These are phyloP conservation scores for Tetrahymena malaccensis DNA, from an alignment of 73 alveolate genomes.

Conservation along the genomic window DNA sequence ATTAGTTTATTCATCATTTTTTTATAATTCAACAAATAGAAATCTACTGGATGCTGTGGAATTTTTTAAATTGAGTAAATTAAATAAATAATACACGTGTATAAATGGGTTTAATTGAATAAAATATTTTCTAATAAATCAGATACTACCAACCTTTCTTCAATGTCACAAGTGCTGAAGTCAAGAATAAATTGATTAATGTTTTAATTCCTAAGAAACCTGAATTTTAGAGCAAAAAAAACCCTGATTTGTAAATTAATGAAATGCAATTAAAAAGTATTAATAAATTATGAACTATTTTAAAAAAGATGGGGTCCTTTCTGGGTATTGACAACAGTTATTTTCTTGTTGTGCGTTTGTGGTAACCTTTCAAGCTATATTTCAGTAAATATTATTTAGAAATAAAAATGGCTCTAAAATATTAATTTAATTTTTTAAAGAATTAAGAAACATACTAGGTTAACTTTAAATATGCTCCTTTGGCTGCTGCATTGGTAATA, in stretches of 20 bases:
- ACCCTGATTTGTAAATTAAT: neutral
- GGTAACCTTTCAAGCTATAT: conserved; percentile 59
- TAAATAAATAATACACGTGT: neutral
- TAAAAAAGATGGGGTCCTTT: conserved; percentile 53
- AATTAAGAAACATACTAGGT: neutral
- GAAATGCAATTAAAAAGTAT: too few relatives aligned
- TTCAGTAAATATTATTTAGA: neutral
- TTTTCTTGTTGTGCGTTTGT: conserved; percentile 55
- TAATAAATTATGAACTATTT: neutral
- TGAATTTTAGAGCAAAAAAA: neutral
- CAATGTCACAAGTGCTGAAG: neutral
- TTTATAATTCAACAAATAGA: neutral
- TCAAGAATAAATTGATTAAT: neutral
- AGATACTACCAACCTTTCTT: neutral
- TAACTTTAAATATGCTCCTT: neutral
- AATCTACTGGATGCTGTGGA: neutral
- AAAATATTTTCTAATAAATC: neutral
- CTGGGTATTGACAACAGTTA: conserved; percentile 66
- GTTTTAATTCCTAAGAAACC: neutral
- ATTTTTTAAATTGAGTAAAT: neutral
- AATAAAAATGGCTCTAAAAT: neutral
- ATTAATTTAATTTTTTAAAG: neutral
- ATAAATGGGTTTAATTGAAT: neutral
- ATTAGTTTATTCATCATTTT: neutral
- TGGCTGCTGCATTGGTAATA: neutral